phyloP scores from a whole-genome alignment of 2,329 filamentous ascomycete species.

The Dothistroma pini region DNA sequence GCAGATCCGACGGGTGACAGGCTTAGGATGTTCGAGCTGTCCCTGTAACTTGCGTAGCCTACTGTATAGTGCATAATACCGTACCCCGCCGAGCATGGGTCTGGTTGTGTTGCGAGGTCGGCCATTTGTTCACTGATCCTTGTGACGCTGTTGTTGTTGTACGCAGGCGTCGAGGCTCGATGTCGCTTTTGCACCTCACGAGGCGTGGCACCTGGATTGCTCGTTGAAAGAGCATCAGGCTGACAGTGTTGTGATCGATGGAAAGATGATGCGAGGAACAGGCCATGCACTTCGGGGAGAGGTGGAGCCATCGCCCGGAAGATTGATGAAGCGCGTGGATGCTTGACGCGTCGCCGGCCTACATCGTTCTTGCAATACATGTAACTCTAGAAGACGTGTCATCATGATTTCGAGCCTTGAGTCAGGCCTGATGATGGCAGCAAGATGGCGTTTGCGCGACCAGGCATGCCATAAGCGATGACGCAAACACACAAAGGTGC shows the following conservation, averaged over 20 bases:
- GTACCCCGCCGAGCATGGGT: neutral
- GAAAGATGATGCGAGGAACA: neutral
- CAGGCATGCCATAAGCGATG: too few species aligned
- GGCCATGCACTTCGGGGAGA: neutral
- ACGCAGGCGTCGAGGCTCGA: neutral
- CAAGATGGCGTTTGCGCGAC: too few species aligned
- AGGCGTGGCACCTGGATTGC: too few species aligned
- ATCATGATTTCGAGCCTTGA: neutral
- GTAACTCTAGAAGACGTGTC: neutral
- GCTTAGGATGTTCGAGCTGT: neutral
- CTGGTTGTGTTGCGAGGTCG: neutral
- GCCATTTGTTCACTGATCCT: neutral
- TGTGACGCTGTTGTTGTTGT: neutral
- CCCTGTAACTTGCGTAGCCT: neutral
- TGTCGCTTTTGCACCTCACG: neutral
- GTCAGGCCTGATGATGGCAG: neutral
- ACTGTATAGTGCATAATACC: neutral
- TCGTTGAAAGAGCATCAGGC: neutral
- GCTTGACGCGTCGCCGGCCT: neutral
- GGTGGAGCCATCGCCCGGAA: neutral
- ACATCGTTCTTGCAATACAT: neutral
- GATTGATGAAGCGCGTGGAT: neutral
- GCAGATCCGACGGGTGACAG: too few species aligned
- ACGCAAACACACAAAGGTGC: too few species aligned
- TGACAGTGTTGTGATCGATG: neutral